Percentiles rank a stretch among this genome's conserved stretches.
These are phyloP conservation scores for Fonsecaea nubica DNA, from an alignment of 2,329 filamentous ascomycete species.

Conservation along the genomic window DNA sequence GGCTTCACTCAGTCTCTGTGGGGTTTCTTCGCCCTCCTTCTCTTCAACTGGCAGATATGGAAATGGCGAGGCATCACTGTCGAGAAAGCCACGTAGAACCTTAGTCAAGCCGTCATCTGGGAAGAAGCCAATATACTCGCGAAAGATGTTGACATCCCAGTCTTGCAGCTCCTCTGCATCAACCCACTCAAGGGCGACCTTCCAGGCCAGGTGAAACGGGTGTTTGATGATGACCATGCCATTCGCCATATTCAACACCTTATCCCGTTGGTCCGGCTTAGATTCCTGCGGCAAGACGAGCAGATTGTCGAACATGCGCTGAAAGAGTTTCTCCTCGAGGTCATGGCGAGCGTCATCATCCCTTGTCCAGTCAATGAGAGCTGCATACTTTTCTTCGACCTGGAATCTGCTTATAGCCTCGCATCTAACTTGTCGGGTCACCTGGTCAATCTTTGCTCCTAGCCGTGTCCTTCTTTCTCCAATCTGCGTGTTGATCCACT, in stretches of 20 bases:
- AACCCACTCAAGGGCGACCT: constrained; percentile 86
- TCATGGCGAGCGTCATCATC: constrained; percentile 83
- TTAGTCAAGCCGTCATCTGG: constrained; percentile 82
- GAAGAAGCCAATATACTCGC: constrained; percentile 82
- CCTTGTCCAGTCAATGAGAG: constrained; percentile 86
- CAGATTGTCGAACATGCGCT: constrained; percentile 79
- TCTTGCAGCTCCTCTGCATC: constrained; percentile 76
- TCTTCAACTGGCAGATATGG: constrained; percentile 53
- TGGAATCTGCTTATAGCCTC: constrained; percentile 79
- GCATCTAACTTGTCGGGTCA: constrained; percentile 83
- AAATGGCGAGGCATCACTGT: constrained; percentile 84
- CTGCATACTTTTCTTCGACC: constrained; percentile 79
- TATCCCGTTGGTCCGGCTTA: constrained; percentile 73
- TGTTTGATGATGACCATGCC: constrained; percentile 98
- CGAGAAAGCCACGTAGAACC: constrained; percentile 80
- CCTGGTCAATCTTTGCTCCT: constrained; percentile 80
- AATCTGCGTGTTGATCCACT: constrained; percentile 87
- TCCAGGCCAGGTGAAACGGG: constrained; percentile 87
- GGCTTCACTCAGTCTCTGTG: constrained; percentile 69
- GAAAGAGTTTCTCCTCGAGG: constrained; percentile 89
- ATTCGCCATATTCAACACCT: constrained; percentile 76
- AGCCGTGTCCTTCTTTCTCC: constrained; percentile 86
- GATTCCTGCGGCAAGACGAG: constrained; percentile 69
- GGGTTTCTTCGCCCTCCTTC: constrained; percentile 57
- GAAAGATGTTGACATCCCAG: constrained; percentile 78